Percentiles rank a stretch among this genome's conserved stretches.
These are phyloP conservation scores for Naganishia sp. DNA, from an alignment of 1,284 basidiomycete species.

Conservation along the genomic window DNA sequence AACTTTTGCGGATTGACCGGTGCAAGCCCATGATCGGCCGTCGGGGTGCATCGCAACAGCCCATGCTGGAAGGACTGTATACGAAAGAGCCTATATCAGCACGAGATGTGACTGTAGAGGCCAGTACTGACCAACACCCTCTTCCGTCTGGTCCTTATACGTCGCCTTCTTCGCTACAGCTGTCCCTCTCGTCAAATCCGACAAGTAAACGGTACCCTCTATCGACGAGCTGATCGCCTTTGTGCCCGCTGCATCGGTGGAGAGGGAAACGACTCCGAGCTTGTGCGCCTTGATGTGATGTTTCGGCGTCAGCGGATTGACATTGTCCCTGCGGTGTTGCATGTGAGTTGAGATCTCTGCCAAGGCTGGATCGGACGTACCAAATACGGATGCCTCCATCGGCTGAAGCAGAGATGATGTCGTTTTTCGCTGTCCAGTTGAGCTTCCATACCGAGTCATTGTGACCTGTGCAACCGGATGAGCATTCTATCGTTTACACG, in stretches of 20 bases:
- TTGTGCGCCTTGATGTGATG: slow-evolving; percentile 68
- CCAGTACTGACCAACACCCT: slow-evolving; percentile 67
- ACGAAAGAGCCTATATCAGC: not conserved
- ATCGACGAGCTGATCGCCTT: slow-evolving; percentile 72
- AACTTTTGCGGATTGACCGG: slow-evolving; percentile 74
- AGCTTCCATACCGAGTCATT: slow-evolving; percentile 74
- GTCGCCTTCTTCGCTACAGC: slow-evolving; percentile 69
- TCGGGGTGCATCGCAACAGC: slow-evolving; percentile 73
- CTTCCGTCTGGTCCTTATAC: slow-evolving; percentile 60
- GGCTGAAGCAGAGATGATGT: slow-evolving; percentile 67
- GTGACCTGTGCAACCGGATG: slow-evolving; percentile 60
- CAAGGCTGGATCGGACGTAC: slow-evolving; percentile 27
- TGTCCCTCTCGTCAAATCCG: slow-evolving; percentile 65
- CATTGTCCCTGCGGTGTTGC: slow-evolving; percentile 56
- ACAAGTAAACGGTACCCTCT: slow-evolving; percentile 73
- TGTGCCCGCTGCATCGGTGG: slow-evolving; percentile 64
- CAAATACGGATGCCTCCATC: slow-evolving; percentile 73
- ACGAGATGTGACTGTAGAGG: not conserved
- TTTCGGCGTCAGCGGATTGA: slow-evolving; percentile 62
- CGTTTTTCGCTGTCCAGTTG: slow-evolving; percentile 66
- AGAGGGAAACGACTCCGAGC: slow-evolving; percentile 71
- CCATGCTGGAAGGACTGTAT: slow-evolving; percentile 63
- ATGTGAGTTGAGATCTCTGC: not conserved
- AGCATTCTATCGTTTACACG: slow-evolving; percentile 17
- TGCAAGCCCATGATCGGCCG: slow-evolving; percentile 70